A percentile compares a stretch with the other conserved stretches of the same genome.
phyloP scores from a whole-genome alignment of 768 basidiomycete species.

The Amanita thiersii region DNA sequence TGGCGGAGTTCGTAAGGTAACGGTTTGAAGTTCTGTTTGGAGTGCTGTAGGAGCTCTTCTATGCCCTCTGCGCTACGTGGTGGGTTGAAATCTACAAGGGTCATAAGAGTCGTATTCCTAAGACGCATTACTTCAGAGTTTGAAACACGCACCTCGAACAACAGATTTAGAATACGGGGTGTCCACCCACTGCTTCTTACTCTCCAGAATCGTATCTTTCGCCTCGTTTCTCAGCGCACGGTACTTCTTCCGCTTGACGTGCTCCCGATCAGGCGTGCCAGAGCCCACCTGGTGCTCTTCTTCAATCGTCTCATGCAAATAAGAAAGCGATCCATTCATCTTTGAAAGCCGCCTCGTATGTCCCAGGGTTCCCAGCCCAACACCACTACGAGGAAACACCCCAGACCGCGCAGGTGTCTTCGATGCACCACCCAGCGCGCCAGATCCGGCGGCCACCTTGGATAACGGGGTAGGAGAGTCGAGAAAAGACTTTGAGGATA shows the following conservation, averaged over 20 bases:
- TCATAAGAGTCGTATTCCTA: background rate
- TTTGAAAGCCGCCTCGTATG: background rate
- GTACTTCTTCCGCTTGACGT: too few relatives aligned
- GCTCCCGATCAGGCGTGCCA: background rate
- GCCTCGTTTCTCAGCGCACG: slow-evolving; percentile 3
- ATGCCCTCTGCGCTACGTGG: slow-evolving; percentile 1
- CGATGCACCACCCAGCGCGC: too few relatives aligned
- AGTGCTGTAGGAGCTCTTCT: slow-evolving; percentile 3
- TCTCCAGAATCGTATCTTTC: slow-evolving; percentile 1
- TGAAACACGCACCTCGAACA: background rate
- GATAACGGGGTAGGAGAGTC: too few relatives aligned
- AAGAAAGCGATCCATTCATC: background rate
- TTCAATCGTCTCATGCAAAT: background rate
- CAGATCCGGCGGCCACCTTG: too few relatives aligned
- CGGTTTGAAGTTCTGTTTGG: slow-evolving; percentile 3
- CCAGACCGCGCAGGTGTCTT: too few relatives aligned
- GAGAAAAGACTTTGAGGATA: too few relatives aligned
- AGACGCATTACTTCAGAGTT: background rate
- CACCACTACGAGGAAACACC: too few relatives aligned
- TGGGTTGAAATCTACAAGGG: slow-evolving; percentile 6
- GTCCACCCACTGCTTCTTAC: slow-evolving; percentile 6
- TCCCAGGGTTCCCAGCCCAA: too few relatives aligned
- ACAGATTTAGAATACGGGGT: slow-evolving; percentile 2
- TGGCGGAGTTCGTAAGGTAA: slow-evolving; percentile 2
- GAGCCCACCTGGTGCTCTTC: background rate